A percentile compares a stretch with the other conserved stretches of the same genome.
Conservation (phyloP, 2,329 filamentous ascomycete species). For the Graphiopsis chlorocephala region DNA sequence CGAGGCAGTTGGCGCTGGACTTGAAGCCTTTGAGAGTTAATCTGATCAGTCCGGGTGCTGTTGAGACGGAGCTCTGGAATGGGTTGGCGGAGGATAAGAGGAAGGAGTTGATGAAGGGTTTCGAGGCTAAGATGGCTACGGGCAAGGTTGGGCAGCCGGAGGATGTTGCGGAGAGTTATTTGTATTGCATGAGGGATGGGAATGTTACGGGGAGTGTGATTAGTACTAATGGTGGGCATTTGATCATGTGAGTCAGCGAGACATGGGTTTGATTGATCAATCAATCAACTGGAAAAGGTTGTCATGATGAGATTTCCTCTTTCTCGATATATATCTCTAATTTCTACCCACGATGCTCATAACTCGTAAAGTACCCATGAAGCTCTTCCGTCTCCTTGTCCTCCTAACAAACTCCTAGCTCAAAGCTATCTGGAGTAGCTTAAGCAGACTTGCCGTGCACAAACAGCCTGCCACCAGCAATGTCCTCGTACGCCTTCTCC, state of each 20-base stretch:
- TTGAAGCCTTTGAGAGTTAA: slow-evolving; percentile 64
- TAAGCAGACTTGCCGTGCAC: slow-evolving; percentile 25
- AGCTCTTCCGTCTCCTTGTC: background rate
- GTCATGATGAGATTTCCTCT: background rate
- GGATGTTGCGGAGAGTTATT: slow-evolving; percentile 48
- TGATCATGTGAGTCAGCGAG: slow-evolving; percentile 24
- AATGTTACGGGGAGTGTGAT: slow-evolving; percentile 47
- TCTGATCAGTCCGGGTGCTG: slow-evolving; percentile 55
- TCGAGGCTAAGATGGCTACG: slow-evolving; percentile 32
- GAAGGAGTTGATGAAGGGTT: slow-evolving; percentile 26
- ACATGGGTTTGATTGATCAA: too few relatives aligned
- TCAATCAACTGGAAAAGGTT: too few relatives aligned
- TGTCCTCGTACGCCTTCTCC: slow-evolving; percentile 28
- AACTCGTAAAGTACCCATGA: background rate
- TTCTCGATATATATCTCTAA: background rate
- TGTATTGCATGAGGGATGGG: slow-evolving; percentile 48
- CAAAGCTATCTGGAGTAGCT: too few relatives aligned
- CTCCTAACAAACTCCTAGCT: too few relatives aligned
- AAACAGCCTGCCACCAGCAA: slow-evolving; percentile 29
- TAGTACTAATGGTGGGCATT: slow-evolving; percentile 33
- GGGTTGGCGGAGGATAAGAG: slow-evolving; percentile 30
- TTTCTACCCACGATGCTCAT: background rate
- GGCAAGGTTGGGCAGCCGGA: slow-evolving; percentile 39
- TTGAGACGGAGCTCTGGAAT: slow-evolving; percentile 45
- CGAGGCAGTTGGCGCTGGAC: slow-evolving; percentile 59